phyloP scores from a whole-genome alignment of 441 rosid species.

The Arabidopsis hybrid region DNA sequence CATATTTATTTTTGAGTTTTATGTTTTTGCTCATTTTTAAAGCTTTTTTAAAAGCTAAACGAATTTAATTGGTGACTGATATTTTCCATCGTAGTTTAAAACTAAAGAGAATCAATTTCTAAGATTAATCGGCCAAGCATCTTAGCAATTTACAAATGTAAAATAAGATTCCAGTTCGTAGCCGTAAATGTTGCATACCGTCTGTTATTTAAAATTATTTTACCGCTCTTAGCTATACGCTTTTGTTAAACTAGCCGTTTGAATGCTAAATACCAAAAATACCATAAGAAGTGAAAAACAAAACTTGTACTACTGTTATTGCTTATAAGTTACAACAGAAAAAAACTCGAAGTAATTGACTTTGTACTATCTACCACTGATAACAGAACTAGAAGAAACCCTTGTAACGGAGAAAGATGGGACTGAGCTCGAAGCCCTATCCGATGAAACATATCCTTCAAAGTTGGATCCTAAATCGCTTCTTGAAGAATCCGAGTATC shows the following conservation, averaged over 20 bases:
- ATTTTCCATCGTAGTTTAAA: not conserved
- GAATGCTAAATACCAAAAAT: not conserved
- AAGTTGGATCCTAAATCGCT: slow-evolving; percentile 19
- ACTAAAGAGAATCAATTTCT: not conserved
- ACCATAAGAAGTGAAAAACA: not conserved
- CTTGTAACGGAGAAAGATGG: slow-evolving; percentile 25
- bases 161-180: too few relatives aligned
- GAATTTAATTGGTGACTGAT: not conserved
- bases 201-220: not conserved
- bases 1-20: not conserved
- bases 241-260: slow-evolving; percentile 12
- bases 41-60: not conserved
- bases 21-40: not conserved
- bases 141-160: not conserved
- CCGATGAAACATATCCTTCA: slow-evolving; percentile 34
- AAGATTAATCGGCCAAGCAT: slow-evolving; percentile 4
- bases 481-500: slow-evolving; percentile 33
- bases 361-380: slow-evolving; percentile 43
- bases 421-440: slow-evolving; percentile 15
- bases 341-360: not conserved
- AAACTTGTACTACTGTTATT: not conserved
- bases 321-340: not conserved
- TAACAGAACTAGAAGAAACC: slow-evolving; percentile 38
- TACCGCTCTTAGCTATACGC: not conserved
- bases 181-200: too few relatives aligned